phyloP scores from a whole-genome alignment of 345 rosid genomes.

The Hevea brasiliensis region DNA sequence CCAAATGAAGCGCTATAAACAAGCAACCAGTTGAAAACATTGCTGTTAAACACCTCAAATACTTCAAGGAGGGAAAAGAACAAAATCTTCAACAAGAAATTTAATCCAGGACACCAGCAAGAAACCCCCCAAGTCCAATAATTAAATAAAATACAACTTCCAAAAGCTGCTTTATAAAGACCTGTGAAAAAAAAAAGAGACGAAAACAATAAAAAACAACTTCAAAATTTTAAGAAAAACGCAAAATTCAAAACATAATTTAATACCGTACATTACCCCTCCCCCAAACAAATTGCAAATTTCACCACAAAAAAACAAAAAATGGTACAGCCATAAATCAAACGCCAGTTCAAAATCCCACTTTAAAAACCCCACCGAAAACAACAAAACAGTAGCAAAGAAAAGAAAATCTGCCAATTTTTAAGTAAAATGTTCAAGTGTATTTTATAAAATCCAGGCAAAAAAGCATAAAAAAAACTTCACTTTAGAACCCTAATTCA shows the following conservation, averaged over 20 bases:
- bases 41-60: not conserved
- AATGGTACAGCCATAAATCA: not conserved
- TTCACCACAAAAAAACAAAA: not conserved
- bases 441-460: not conserved
- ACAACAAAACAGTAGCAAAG: not conserved
- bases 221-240: not conserved
- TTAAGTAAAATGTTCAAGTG: not conserved
- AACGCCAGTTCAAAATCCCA: constrained; percentile 2
- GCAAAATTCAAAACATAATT: constrained; percentile 13
- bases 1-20: not conserved
- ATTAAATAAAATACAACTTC: not conserved
- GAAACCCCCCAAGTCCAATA: not conserved
- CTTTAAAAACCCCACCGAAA: constrained; percentile 11
- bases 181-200: not conserved
- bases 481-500: constrained; percentile 45
- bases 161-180: not conserved
- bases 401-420: not conserved
- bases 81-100: not conserved
- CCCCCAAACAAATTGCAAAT: not conserved
- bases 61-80: not conserved
- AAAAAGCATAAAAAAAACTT: not conserved
- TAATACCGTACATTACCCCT: not conserved
- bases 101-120: not conserved
- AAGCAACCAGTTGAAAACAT: constrained; percentile 3
- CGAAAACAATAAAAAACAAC: not conserved